Conservation (phyloP, 2,329 filamentous ascomycete species). For the Alternaria alternata region DNA sequence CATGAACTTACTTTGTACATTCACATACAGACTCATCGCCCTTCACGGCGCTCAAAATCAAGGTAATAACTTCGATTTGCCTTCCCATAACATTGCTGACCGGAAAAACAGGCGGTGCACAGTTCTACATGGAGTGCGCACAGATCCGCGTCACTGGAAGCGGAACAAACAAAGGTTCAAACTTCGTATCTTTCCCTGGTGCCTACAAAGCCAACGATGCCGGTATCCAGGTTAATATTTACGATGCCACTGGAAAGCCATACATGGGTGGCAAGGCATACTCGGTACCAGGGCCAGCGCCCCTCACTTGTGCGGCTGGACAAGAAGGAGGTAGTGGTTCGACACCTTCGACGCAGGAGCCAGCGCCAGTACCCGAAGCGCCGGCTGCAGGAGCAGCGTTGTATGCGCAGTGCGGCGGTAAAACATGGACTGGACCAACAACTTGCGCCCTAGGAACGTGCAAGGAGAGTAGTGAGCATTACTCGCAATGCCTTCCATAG, state of each 20-base stretch:
- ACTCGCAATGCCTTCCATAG: slow-evolving; percentile 33
- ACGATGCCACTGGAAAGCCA: slow-evolving; percentile 21
- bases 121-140: slow-evolving; percentile 36
- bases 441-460: slow-evolving; percentile 39
- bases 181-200: slow-evolving; percentile 35
- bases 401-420: slow-evolving; percentile 24
- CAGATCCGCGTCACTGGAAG: slow-evolving; percentile 33
- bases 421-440: slow-evolving; percentile 35
- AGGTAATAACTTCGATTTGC: background rate
- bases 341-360: background rate
- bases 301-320: slow-evolving; percentile 52
- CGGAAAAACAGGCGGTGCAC: slow-evolving; percentile 5
- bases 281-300: slow-evolving; percentile 57
- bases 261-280: slow-evolving; percentile 45
- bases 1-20: background rate
- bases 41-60: slow-evolving; percentile 44
- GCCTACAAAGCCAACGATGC: slow-evolving; percentile 34
- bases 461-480: slow-evolving; percentile 35
- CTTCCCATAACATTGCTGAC: background rate
- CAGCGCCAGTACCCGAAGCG: slow-evolving; percentile 1
- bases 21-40: slow-evolving; percentile 44
- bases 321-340: background rate
- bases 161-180: slow-evolving; percentile 24
- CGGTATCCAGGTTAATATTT: slow-evolving; percentile 30
- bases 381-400: slow-evolving; percentile 17